These are phyloP conservation scores for Chaetomidium leptoderma DNA, from an alignment of 495 filamentous ascomycete species.

Conservation along the genomic window DNA sequence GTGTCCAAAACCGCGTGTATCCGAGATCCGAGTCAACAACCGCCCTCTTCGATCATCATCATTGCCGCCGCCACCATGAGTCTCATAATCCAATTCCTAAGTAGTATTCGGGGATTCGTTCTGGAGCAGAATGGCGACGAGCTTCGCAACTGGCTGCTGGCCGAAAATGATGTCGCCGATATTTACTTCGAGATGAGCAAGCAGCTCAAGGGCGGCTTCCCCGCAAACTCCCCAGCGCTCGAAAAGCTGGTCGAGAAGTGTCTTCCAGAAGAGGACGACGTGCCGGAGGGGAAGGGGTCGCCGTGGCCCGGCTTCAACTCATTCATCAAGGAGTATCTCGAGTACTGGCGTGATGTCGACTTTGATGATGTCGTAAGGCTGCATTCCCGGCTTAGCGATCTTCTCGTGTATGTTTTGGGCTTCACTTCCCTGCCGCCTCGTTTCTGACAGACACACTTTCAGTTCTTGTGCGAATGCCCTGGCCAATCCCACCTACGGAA, in stretches of 20 bases:
- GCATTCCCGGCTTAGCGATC: constrained; percentile 64
- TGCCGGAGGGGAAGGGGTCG: constrained; percentile 48
- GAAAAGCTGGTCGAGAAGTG: constrained; percentile 57
- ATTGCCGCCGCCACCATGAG: constrained; percentile 29
- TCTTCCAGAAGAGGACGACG: constrained; percentile 48
- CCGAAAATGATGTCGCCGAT: constrained; percentile 46
- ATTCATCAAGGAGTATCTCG: constrained; percentile 74
- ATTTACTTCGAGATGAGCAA: constrained; percentile 63
- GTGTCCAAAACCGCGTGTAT: not conserved
- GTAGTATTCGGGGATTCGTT: constrained; percentile 39
- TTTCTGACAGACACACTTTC: constrained; percentile 12
- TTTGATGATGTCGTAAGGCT: constrained; percentile 69
- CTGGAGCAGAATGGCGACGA: constrained; percentile 36
- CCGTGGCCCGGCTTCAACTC: constrained; percentile 70
- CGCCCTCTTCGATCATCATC: not conserved
- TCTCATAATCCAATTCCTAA: constrained; percentile 39
- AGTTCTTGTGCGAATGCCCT: constrained; percentile 78
- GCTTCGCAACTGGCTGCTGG: constrained; percentile 44
- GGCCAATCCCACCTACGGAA: constrained; percentile 69
- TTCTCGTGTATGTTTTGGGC: constrained; percentile 58
- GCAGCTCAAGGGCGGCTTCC: constrained; percentile 59
- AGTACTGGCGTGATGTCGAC: constrained; percentile 73
- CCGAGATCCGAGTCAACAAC: not conserved
- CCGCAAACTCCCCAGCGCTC: constrained; percentile 49
- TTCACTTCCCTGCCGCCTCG: not conserved